Evolutionary conservation across 176 grass and related monocot genomes (phyloP).

Genomic region (Oryza australiensis): DNA sequence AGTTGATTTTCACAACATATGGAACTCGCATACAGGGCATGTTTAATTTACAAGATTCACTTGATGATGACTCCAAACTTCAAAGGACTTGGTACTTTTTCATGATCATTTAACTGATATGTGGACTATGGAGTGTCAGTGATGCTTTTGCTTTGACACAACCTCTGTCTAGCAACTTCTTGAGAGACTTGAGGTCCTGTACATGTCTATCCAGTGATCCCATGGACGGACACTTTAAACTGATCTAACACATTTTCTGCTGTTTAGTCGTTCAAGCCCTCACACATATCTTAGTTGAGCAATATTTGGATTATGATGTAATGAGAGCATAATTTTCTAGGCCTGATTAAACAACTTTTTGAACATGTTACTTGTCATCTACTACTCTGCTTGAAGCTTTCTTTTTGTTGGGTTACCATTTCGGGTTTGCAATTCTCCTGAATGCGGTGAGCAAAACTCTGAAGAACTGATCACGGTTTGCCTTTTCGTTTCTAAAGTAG

Average conservation of each 20-base stretch:
- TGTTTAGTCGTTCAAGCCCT: not conserved
- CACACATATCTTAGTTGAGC: not conserved
- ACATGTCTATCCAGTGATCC: not conserved
- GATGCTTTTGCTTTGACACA: not conserved
- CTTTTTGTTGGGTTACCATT: no score
- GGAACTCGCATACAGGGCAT: not conserved
- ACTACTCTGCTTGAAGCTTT: not conserved
- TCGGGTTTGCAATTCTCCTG: not conserved
- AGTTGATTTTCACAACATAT: not conserved
- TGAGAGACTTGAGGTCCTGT: not conserved
- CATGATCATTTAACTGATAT: not conserved
- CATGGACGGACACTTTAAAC: not conserved
- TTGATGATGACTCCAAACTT: not conserved
- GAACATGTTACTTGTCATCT: not conserved
- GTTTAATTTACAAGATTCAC: not conserved
- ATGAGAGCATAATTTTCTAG: not conserved
- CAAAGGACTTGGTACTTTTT: not conserved
- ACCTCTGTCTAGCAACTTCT: not conserved
- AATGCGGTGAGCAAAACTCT: not conserved
- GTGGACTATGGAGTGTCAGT: not conserved
- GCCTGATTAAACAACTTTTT: not conserved
- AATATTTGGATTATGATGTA: not conserved
- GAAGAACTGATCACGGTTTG: no score
- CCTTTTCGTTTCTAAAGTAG: no score
- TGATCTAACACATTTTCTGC: not conserved